These are phyloP conservation scores for Styphnolobium japonicum DNA, from an alignment of 306 rosid species.

Conservation along the genomic window DNA sequence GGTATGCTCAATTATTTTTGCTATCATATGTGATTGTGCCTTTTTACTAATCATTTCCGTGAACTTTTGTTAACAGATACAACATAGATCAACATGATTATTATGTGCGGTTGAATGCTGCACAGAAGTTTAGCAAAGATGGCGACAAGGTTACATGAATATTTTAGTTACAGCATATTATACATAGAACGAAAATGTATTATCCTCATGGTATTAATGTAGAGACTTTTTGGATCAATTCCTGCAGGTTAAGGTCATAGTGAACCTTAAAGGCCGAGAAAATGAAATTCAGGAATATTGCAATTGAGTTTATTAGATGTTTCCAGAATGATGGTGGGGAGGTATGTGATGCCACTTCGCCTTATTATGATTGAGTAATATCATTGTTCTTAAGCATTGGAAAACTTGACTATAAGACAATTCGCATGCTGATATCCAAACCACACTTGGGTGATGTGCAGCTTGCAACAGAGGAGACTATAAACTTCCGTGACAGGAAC, in stretches of 20 bases:
- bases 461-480: constrained; percentile 89
- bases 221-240: constrained; percentile 27
- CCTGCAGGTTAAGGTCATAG: constrained; percentile 87
- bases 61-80: constrained; percentile 55
- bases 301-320: constrained; percentile 79
- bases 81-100: constrained; percentile 97
- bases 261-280: constrained; percentile 96
- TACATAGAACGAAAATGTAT: neutral
- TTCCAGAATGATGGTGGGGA: constrained; percentile 91
- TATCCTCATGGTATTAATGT: constrained; percentile 6
- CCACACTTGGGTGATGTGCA: constrained; percentile 42
- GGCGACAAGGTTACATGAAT: constrained; percentile 82
- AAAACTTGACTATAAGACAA: neutral
- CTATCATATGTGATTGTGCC: constrained; percentile 8
- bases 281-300: constrained; percentile 89
- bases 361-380: neutral
- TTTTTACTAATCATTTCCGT: neutral
- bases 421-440: neutral
- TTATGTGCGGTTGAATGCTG: constrained; percentile 95
- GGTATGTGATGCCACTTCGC: constrained; percentile 47
- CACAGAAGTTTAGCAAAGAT: constrained; percentile 79
- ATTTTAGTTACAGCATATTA: neutral
- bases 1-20: neutral
- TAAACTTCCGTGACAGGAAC: constrained; percentile 81
- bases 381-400: neutral